These are phyloP conservation scores for Mortierella sp. DNA, from an alignment of 371 early-diverging fungal genomes.

Conservation along the genomic window DNA sequence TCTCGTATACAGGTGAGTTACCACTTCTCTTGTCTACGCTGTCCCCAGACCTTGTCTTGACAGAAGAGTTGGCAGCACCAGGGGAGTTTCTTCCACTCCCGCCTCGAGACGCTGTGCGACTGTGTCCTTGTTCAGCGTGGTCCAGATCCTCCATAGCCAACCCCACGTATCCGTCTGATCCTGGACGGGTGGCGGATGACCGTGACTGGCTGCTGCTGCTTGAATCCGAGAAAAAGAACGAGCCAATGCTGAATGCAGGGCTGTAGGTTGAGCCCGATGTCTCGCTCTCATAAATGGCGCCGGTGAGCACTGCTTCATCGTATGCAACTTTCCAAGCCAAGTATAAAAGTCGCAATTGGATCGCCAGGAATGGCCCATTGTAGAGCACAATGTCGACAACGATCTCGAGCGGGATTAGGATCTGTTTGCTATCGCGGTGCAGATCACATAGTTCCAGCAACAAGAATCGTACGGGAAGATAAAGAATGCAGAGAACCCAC, in stretches of 20 bases:
- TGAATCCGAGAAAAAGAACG: slow-evolving; percentile 17
- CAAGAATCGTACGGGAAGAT: slow-evolving; percentile 43
- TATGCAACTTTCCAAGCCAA: slow-evolving; percentile 53
- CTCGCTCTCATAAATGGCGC: slow-evolving; percentile 42
- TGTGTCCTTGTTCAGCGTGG: slow-evolving; percentile 42
- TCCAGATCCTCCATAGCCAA: slow-evolving; percentile 44
- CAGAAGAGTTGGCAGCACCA: neutral
- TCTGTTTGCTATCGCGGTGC: slow-evolving; percentile 37
- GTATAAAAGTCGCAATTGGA: slow-evolving; percentile 42
- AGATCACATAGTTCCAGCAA: slow-evolving; percentile 37
- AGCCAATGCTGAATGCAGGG: slow-evolving; percentile 15
- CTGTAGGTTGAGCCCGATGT: slow-evolving; percentile 1
- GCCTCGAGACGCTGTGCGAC: slow-evolving; percentile 17
- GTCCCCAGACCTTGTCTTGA: neutral
- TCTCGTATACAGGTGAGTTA: slow-evolving; percentile 11
- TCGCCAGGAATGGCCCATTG: slow-evolving; percentile 45
- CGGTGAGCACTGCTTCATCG: slow-evolving; percentile 52
- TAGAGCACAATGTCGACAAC: slow-evolving; percentile 49
- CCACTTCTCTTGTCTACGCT: slow-evolving; percentile 5
- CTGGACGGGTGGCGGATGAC: slow-evolving; percentile 12
- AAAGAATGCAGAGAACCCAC: slow-evolving; percentile 48
- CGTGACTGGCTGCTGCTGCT: slow-evolving; percentile 2
- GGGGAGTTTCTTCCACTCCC: slow-evolving; percentile 26
- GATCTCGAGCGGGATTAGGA: slow-evolving; percentile 51
- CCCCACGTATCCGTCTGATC: slow-evolving; percentile 40